These are phyloP conservation scores for Tricladium varicosporioides DNA, from an alignment of 2,329 filamentous ascomycete species.

Conservation along the genomic window DNA sequence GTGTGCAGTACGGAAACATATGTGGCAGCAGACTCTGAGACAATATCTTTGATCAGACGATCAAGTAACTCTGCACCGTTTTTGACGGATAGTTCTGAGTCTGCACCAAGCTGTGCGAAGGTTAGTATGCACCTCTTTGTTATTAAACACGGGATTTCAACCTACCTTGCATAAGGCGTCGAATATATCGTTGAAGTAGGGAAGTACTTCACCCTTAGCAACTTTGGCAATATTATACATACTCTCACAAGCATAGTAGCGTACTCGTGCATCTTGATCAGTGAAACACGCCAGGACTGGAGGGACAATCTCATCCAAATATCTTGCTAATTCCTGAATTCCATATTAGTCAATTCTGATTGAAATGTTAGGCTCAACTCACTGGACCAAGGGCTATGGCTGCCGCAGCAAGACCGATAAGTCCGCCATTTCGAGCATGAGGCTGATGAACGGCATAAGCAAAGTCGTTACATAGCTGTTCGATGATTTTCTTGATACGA, in stretches of 20 bases:
- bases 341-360: background rate
- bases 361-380: conserved; percentile 39
- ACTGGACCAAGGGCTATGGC: conserved; percentile 93
- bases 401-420: conserved; percentile 92
- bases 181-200: conserved; percentile 98
- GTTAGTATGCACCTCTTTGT: conserved; percentile 11
- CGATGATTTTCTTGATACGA: conserved; percentile 81
- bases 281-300: conserved; percentile 96
- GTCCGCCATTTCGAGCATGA: conserved; percentile 90
- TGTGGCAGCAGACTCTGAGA: conserved; percentile 89
- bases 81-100: conserved; percentile 95
- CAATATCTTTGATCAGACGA: conserved; percentile 92
- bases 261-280: conserved; percentile 93
- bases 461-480: conserved; percentile 96
- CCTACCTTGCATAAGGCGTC: conserved; percentile 92
- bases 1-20: conserved; percentile 87
- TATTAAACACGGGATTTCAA: background rate
- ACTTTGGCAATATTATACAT: conserved; percentile 99
- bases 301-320: conserved; percentile 90
- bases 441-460: conserved; percentile 97
- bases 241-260: conserved; percentile 98
- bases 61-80: conserved; percentile 96
- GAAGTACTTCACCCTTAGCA: conserved; percentile 92
- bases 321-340: conserved; percentile 79
- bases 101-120: conserved; percentile 73